Percentiles rank a stretch among this genome's conserved stretches.
These are phyloP conservation scores for Cupressus sempervirens DNA, from an alignment of 75 land plant genomes.

Conservation along the genomic window DNA sequence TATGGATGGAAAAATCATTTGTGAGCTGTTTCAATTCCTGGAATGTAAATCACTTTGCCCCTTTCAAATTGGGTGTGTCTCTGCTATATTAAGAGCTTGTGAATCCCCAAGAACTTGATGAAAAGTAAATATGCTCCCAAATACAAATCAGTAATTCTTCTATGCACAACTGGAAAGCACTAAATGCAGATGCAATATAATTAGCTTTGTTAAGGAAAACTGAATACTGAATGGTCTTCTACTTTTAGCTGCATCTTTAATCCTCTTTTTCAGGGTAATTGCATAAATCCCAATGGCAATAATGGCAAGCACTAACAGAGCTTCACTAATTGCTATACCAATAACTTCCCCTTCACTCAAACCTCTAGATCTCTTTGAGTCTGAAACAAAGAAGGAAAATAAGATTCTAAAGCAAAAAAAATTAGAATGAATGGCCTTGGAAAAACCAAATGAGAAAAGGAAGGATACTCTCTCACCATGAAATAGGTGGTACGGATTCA, in stretches of 20 bases:
- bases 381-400: background rate
- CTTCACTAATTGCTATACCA: conserved; percentile 52
- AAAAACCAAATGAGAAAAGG: background rate
- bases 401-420: too few species aligned
- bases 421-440: background rate
- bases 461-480: conserved; percentile 15
- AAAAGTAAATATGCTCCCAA: background rate
- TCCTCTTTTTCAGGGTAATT: conserved; percentile 42
- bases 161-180: background rate
- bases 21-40: conserved; percentile 61
- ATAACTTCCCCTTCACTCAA: conserved; percentile 32
- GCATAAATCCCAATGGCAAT: conserved; percentile 45
- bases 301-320: conserved; percentile 28
- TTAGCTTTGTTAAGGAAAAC: background rate
- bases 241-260: conserved; percentile 25
- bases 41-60: conserved; percentile 48
- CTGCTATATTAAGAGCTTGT: conserved; percentile 28
- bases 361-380: background rate
- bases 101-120: conserved; percentile 45
- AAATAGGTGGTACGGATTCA: conserved; percentile 2
- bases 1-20: conserved; percentile 49
- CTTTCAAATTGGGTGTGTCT: conserved; percentile 47
- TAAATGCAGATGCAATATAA: background rate
- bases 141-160: background rate
- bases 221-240: conserved; percentile 60